Evolutionary conservation across 805 yeast genomes (phyloP).

Genomic region (Saccharomycopsis fibuligera): DNA sequence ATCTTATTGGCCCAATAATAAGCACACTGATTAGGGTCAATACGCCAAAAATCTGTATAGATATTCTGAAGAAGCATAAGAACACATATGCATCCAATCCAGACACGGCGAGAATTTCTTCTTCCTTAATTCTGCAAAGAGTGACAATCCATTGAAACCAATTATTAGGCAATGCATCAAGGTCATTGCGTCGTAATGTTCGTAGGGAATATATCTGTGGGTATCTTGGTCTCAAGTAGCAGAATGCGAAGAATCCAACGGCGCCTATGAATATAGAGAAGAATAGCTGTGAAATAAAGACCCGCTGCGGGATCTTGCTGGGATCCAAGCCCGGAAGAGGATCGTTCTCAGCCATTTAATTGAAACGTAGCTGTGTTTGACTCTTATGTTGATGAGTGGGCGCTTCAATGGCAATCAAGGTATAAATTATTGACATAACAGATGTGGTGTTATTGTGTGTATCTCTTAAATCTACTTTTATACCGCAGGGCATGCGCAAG

Average conservation of each 20-base stretch:
- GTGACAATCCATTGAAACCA: constrained; percentile 50
- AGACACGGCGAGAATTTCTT: constrained; percentile 48
- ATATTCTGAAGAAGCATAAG: constrained; percentile 82
- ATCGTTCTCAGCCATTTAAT: constrained; percentile 20
- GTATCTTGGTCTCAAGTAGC: constrained; percentile 45
- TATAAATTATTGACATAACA: background rate
- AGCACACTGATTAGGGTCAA: constrained; percentile 41
- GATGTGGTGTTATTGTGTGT: background rate
- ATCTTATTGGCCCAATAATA: constrained; percentile 48
- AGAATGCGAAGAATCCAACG: constrained; percentile 41
- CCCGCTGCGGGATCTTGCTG: constrained; percentile 41
- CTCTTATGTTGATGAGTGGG: background rate
- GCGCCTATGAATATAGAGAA: constrained; percentile 44
- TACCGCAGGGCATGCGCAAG: background rate
- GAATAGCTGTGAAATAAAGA: constrained; percentile 48
- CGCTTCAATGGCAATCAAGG: background rate
- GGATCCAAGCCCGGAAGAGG: constrained; percentile 39
- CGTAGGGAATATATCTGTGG: constrained; percentile 54
- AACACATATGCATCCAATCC: constrained; percentile 94
- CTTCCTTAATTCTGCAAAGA: constrained; percentile 39
- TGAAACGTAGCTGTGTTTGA: background rate
- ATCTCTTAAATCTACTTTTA: background rate
- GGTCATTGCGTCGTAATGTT: constrained; percentile 39
- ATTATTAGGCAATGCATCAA: constrained; percentile 40
- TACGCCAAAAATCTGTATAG: constrained; percentile 46